Evolutionary conservation across 495 filamentous ascomycete species (phyloP).

Genomic region (Aspergillus biplanus): DNA sequence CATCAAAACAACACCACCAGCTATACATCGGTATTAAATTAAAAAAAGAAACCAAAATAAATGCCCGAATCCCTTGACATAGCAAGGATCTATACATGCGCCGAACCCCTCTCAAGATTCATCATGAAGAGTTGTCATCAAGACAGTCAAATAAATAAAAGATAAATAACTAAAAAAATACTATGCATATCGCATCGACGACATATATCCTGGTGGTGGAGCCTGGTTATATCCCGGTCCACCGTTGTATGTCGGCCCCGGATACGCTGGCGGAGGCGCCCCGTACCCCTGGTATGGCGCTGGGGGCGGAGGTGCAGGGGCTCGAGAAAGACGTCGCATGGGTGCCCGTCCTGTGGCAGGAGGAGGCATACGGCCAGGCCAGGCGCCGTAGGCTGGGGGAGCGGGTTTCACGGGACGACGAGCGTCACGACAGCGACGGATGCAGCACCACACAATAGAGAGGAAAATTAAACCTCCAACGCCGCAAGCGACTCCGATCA

Average conservation of each 20-base stretch:
- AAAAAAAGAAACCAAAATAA: not conserved
- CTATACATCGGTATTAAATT: not conserved
- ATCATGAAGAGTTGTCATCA: conserved; percentile 10
- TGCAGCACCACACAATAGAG: conserved; percentile 61
- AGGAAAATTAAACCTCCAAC: conserved; percentile 71
- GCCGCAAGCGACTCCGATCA: conserved; percentile 71
- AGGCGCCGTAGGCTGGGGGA: conserved; percentile 27
- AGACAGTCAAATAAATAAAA: conserved; percentile 8
- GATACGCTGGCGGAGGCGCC: conserved; percentile 6
- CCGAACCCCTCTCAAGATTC: conserved; percentile 4
- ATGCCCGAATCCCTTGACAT: not conserved
- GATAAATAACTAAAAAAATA: conserved; percentile 12
- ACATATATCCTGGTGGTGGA: conserved; percentile 17
- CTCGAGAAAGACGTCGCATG: conserved; percentile 11
- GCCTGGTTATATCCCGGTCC: not conserved
- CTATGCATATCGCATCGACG: conserved; percentile 16
- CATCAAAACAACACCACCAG: too few species aligned
- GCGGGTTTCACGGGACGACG: conserved; percentile 32
- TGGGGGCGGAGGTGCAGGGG: conserved; percentile 6
- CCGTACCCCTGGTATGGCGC: conserved; percentile 25
- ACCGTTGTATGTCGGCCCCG: not conserved
- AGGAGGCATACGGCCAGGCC: not conserved
- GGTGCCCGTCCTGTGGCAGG: conserved; percentile 14
- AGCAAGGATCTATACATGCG: conserved; percentile 13
- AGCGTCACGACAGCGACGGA: conserved; percentile 55